phyloP scores from a whole-genome alignment of 2,329 filamentous ascomycete genomes.

The Parastagonospora nodorum region DNA sequence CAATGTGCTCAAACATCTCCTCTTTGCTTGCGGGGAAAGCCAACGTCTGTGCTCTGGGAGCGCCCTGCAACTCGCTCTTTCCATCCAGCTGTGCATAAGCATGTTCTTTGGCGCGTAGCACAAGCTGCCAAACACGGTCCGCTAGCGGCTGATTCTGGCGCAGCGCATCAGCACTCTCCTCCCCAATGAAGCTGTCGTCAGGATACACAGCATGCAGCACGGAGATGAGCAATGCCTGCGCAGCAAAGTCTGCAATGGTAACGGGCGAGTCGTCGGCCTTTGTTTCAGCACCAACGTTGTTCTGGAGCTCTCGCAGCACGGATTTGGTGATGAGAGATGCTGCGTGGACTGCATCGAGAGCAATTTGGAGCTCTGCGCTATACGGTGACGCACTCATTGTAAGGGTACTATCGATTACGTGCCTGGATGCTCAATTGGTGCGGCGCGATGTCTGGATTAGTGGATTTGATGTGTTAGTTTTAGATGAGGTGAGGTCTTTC shows the following conservation, averaged over 20 bases:
- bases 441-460: constrained; percentile 2
- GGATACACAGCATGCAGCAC: constrained; percentile 61
- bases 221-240: constrained; percentile 65
- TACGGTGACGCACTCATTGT: constrained; percentile 19
- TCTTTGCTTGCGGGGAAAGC: constrained; percentile 52
- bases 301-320: constrained; percentile 55
- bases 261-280: constrained; percentile 66
- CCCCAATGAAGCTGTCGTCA: constrained; percentile 63
- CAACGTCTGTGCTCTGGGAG: constrained; percentile 10
- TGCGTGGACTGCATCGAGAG: constrained; percentile 55
- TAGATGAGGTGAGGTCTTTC: constrained; percentile 14
- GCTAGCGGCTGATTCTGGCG: constrained; percentile 55
- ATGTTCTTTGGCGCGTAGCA: constrained; percentile 43
- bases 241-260: constrained; percentile 67
- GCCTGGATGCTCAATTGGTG: not conserved
- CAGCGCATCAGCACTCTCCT: constrained; percentile 63
- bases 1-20: constrained; percentile 67
- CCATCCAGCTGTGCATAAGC: constrained; percentile 30
- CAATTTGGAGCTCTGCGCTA: constrained; percentile 36
- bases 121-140: constrained; percentile 62
- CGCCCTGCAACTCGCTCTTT: constrained; percentile 27
- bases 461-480: constrained; percentile 15
- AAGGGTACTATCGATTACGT: constrained; percentile 1
- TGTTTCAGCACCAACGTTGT: constrained; percentile 54
- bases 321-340: constrained; percentile 64